Evolutionary conservation across 2,329 filamentous ascomycete species (phyloP).

Genomic region (Cladosporium sp.): DNA sequence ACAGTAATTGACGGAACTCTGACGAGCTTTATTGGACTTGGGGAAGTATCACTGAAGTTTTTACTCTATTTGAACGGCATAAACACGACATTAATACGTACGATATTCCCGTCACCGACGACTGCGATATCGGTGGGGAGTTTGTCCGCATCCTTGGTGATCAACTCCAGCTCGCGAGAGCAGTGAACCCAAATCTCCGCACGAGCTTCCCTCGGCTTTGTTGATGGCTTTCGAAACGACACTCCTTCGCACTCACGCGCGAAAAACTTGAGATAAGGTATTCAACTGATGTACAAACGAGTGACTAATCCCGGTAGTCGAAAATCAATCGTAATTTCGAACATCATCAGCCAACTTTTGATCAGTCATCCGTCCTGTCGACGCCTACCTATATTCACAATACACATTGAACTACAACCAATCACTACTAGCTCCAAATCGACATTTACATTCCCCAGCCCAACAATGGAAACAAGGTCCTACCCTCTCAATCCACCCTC

Average conservation of each 20-base stretch:
- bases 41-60: too few species aligned
- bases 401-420: not conserved
- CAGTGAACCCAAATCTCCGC: conserved; percentile 8
- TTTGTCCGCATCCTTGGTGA: conserved; percentile 3
- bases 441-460: not conserved
- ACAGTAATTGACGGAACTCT: too few species aligned
- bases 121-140: not conserved
- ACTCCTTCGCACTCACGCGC: too few species aligned
- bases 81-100: too few species aligned
- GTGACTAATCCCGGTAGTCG: too few species aligned
- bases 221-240: not conserved
- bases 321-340: too few species aligned
- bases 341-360: too few species aligned
- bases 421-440: too few species aligned
- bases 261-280: too few species aligned
- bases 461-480: not conserved
- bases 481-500: conserved; percentile 19
- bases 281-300: too few species aligned
- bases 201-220: conserved; percentile 6
- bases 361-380: not conserved
- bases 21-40: too few species aligned
- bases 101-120: not conserved
- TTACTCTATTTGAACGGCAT: too few species aligned
- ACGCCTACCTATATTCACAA: conserved; percentile 11
- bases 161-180: not conserved